A percentile compares a stretch with the other conserved stretches of the same genome.
Evolutionary conservation across 2,329 filamentous ascomycete species (phyloP).

Genomic region (Amauroascus niger): DNA sequence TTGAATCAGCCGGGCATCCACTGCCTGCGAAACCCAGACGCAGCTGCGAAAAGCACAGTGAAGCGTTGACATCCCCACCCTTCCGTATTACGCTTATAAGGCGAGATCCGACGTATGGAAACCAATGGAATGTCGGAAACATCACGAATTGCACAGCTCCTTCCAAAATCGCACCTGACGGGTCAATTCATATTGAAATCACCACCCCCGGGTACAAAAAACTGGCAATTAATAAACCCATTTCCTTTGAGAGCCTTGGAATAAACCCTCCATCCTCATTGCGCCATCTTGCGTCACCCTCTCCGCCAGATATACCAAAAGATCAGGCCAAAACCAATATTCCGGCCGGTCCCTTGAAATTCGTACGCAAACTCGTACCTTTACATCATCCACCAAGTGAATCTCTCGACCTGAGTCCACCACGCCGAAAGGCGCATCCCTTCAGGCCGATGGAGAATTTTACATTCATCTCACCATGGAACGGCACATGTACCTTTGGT

Average conservation of each 20-base stretch:
- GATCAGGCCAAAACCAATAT: not conserved
- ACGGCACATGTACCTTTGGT: slow-evolving; percentile 73
- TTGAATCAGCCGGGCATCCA: not conserved
- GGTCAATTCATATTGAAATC: slow-evolving; percentile 45
- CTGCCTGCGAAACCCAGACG: slow-evolving; percentile 5
- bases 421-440: slow-evolving; percentile 3
- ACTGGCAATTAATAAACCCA: slow-evolving; percentile 39
- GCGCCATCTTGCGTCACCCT: not conserved
- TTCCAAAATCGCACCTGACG: slow-evolving; percentile 16
- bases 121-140: slow-evolving; percentile 66
- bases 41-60: slow-evolving; percentile 5
- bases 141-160: slow-evolving; percentile 38
- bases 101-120: slow-evolving; percentile 58
- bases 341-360: slow-evolving; percentile 9
- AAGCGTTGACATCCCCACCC: slow-evolving; percentile 4
- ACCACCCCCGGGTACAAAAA: slow-evolving; percentile 51
- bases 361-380: slow-evolving; percentile 16
- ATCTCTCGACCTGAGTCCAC: slow-evolving; percentile 7
- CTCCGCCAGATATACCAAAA: not conserved
- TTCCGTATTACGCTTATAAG: slow-evolving; percentile 54
- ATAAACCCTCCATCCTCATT: slow-evolving; percentile 16
- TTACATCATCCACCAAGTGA: slow-evolving; percentile 8
- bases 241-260: slow-evolving; percentile 28
- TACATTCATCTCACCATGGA: slow-evolving; percentile 76
- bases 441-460: slow-evolving; percentile 43